These are phyloP conservation scores for Ophiostoma sp. DNA, from an alignment of 2,329 filamentous ascomycete species.

Conservation along the genomic window DNA sequence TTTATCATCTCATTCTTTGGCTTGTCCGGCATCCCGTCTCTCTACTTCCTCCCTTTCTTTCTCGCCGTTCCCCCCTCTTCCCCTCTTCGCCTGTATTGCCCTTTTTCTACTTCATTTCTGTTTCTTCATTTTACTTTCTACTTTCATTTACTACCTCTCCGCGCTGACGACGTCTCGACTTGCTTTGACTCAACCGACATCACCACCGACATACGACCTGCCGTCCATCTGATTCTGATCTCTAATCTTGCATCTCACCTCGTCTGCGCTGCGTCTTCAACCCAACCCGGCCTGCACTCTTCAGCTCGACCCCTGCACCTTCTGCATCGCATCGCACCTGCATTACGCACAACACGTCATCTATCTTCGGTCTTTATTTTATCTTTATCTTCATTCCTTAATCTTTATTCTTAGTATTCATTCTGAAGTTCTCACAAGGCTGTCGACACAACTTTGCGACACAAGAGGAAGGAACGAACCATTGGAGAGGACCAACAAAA, in stretches of 20 bases:
- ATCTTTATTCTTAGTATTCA: background rate
- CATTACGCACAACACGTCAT: background rate
- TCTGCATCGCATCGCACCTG: background rate
- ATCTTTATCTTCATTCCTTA: background rate
- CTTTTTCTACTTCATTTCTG: background rate
- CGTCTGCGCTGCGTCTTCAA: too few species aligned
- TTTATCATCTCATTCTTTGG: background rate
- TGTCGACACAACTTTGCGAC: background rate
- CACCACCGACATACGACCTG: background rate
- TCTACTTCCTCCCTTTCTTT: background rate
- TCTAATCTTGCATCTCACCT: background rate
- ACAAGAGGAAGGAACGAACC: conserved; percentile 6
- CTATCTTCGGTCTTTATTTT: background rate
- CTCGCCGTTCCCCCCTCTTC: background rate
- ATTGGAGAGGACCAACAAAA: background rate
- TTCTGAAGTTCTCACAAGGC: background rate
- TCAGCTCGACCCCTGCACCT: background rate
- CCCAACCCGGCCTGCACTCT: background rate
- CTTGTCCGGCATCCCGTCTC: too few species aligned
- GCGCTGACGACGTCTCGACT: background rate
- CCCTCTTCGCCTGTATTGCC: background rate
- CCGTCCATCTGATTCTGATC: background rate
- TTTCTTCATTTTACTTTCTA: background rate
- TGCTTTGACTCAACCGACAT: background rate
- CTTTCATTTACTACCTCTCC: background rate